These are phyloP conservation scores for Peronospora tabacina DNA, from an alignment of 352 stramenopile species.

Conservation along the genomic window DNA sequence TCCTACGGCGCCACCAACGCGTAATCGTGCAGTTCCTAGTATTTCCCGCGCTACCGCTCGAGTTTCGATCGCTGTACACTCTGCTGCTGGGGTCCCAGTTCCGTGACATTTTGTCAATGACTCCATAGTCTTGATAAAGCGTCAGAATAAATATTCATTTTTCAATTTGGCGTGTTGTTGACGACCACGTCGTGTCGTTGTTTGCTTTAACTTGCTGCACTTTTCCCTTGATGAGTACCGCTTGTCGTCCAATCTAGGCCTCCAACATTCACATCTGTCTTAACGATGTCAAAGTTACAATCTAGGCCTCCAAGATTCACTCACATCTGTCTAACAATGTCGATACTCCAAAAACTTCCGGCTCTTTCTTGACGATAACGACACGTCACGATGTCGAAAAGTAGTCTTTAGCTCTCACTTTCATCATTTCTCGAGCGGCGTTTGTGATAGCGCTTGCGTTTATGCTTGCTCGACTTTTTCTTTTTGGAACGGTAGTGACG, in stretches of 20 bases:
- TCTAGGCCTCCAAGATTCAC: no score
- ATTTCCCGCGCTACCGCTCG: conserved; percentile 29
- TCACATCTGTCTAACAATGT: no score
- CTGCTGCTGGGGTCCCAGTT: conserved; percentile 20
- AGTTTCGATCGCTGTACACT: conserved; percentile 26
- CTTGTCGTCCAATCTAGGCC: not conserved
- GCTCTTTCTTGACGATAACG: conserved; percentile 1
- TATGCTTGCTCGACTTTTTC: conserved; percentile 32
- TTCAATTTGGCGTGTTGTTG: not conserved
- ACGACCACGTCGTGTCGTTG: not conserved
- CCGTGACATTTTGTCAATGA: conserved; percentile 11
- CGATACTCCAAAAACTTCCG: not conserved
- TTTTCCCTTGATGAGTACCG: not conserved
- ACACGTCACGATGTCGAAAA: conserved; percentile 8
- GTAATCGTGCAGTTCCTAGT: conserved; percentile 30
- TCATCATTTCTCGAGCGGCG: conserved; percentile 10
- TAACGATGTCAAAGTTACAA: not conserved
- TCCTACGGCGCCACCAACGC: conserved; percentile 29
- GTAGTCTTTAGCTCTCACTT: not conserved
- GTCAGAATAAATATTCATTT: conserved; percentile 6
- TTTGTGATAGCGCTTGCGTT: conserved; percentile 21
- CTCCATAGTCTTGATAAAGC: not conserved
- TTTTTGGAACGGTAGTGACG: conserved; percentile 14
- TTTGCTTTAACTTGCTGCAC: not conserved
- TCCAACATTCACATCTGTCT: not conserved